Evolutionary conservation across 352 stramenopile genomes (phyloP), one percentile per base, ranked within the genome.

Genomic region (Aphanomyces cochlioides): DNA sequence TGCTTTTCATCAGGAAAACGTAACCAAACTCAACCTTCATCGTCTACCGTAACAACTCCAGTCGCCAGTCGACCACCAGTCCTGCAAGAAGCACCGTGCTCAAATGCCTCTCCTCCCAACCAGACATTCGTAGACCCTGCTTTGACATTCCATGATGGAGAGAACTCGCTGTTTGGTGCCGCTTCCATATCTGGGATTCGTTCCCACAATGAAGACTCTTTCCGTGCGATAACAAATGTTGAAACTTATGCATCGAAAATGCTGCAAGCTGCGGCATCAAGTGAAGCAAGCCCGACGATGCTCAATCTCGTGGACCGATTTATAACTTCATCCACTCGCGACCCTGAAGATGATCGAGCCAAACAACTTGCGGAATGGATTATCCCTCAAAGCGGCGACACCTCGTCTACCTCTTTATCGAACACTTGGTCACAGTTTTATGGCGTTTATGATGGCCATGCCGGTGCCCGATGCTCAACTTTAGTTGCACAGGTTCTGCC

Each of bases 381-480:
- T 19, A 21, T 36, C 50, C 15, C 50, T 10, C 17, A 7, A 7
- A 19, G 8, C 50, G 15, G 36, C 15, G 7, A 19, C 19, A 45
- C 43, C 43, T n/a, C 10, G 43, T 50, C 43, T 12, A n/a, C 43
- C 10, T n/a, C 10, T n/a, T n/a, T n/a, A 50, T 12, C 43, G 43
- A n/a, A 12, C 10, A 12, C 10, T n/a, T 12, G 10, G 43, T 50
- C 43, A n/a, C 78, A 82, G 73, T 85, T 90, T 56, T 91, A 83
- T 56, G 85, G 82, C 7, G 70, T 93, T n/a, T 93, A 88, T 67
- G 85, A 93, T 59, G 85, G 85, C 43, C 85, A 93, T 47, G 85
- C 83, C 36, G 85, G 85, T 19, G 79, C 75, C 8, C 75, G 74
- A 50, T 85, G 82, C 53, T 90, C 82, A 40, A 83, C 80, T 21